Base-by-base conservation (phyloP, 2,329 filamentous ascomycete species). In the Plectosphaerella plurivora region DNA sequence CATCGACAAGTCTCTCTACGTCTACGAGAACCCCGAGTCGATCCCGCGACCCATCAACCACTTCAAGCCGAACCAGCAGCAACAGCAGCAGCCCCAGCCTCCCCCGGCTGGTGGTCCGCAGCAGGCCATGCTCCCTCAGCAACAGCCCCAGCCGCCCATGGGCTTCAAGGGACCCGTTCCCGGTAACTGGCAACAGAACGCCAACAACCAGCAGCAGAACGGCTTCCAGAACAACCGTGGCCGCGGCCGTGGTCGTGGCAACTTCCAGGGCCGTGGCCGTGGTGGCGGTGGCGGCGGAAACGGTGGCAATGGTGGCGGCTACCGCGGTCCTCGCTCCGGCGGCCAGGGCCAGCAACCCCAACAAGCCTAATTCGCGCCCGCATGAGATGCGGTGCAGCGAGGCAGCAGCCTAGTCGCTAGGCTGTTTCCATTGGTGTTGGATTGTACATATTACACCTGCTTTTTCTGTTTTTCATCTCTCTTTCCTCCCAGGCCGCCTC, bases 1-100 rank as follows among this genome's bases (percentile, higher is more conserved):
- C 60, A 99, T 99, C 59, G 94, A 99, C 77, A 97, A 97, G 82
- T 95, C 89, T 58, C 84, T 99, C 37, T 99, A 99, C 68, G 94
- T 99, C 49, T 99, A 99, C 70, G 95, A 99, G 57, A 89, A 92
- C 57, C 94, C 94, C 1, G 93, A 99, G 65, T 93, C 81, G 53
- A 97, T 99, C 62, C 94, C 95, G 49, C 86, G 92, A 35, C 94
- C 94, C 11, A 75, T 83, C 58, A 80, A 80, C 46, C 81, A 75
- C 57, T 73, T 80, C 56, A 63, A 61, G 50, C 49, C 61, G 2
- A 61, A 52, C 28, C 53, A 60, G 57, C 67, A 57, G 58, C 61
- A 53, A 57, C 61, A 54, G 55, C 62, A 63, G 22, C 11, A 51
- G 6, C 44, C 54, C 9, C 51, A 55, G 24, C 47, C 63, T 35